A percentile compares a stretch with the other conserved stretches of the same genome.
These are phyloP conservation scores for Chaetomium sp. DNA, from an alignment of 2,329 filamentous ascomycete species.

Conservation along the genomic window DNA sequence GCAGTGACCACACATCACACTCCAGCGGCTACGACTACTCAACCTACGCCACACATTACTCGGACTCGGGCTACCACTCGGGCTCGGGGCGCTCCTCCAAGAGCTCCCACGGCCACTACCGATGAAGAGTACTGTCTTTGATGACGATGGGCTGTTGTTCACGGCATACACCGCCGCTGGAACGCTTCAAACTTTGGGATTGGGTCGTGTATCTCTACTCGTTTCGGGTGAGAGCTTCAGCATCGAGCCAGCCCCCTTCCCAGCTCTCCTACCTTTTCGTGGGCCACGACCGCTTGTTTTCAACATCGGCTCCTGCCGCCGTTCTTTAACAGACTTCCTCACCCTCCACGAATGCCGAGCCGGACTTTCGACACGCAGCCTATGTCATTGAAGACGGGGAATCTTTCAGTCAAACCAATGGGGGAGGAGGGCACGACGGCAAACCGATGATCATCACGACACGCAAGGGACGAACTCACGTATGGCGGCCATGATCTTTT, in stretches of 20 bases:
- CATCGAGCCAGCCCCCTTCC: slow-evolving; percentile 37
- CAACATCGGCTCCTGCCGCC: slow-evolving; percentile 32
- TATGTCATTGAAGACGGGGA: slow-evolving; percentile 23
- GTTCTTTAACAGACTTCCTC: slow-evolving; percentile 16
- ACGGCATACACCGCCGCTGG: slow-evolving; percentile 36
- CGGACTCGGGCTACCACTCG: slow-evolving; percentile 49
- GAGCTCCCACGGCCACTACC: slow-evolving; percentile 35
- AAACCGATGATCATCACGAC: background rate
- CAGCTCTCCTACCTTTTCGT: slow-evolving; percentile 44
- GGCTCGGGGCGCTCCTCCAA: slow-evolving; percentile 40
- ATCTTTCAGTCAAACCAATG: background rate
- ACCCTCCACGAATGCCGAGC: slow-evolving; percentile 19
- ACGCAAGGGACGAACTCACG: background rate
- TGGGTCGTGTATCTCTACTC: slow-evolving; percentile 47
- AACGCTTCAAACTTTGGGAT: slow-evolving; percentile 37
- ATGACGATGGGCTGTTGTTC: slow-evolving; percentile 39
- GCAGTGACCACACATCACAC: slow-evolving; percentile 45
- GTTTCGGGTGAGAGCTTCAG: slow-evolving; percentile 32
- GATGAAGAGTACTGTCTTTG: slow-evolving; percentile 51
- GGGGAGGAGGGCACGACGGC: background rate
- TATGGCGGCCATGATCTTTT: background rate
- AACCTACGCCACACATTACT: slow-evolving; percentile 35
- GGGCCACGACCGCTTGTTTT: slow-evolving; percentile 37
- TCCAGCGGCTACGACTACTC: slow-evolving; percentile 33
- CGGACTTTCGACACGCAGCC: slow-evolving; percentile 15